Evolutionary conservation across 2,329 filamentous ascomycete genomes (phyloP).

Genomic region (Chaetomium olivaceum): DNA sequence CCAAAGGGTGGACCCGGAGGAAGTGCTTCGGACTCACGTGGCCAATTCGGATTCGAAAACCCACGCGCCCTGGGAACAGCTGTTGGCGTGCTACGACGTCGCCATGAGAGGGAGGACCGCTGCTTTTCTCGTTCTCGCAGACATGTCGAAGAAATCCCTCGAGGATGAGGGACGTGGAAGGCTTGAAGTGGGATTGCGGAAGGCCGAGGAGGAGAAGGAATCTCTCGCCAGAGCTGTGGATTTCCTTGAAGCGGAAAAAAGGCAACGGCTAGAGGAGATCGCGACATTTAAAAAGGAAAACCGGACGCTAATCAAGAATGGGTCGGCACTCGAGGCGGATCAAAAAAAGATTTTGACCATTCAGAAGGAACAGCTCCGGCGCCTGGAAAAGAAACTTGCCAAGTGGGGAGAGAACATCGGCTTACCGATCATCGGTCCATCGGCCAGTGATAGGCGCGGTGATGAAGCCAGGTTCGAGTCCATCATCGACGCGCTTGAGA

Average conservation of each 20-base stretch:
- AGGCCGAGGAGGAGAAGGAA: not conserved
- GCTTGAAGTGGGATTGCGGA: fast-evolving
- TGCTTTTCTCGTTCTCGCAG: constrained; percentile 8
- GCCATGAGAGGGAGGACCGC: constrained; percentile 8
- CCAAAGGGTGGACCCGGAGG: not conserved
- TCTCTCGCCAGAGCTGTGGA: not conserved
- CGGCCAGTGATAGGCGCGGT: not conserved
- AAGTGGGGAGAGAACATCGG: not conserved
- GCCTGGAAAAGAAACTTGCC: constrained; percentile 3
- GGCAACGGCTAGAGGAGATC: not conserved
- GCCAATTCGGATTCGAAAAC: not conserved
- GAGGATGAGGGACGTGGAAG: not conserved
- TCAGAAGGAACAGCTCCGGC: not conserved
- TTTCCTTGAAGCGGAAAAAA: not conserved
- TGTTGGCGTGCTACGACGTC: constrained; percentile 13
- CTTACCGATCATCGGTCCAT: not conserved
- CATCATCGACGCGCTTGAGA: constrained; percentile 1
- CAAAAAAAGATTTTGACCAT: not conserved
- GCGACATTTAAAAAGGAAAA: not conserved
- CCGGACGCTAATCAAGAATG: not conserved
- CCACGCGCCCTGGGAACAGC: not conserved
- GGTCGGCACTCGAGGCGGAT: not conserved
- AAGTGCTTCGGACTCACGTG: not conserved
- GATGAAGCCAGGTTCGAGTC: not conserved
- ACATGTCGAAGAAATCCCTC: not conserved